Conservation (phyloP, 2,329 filamentous ascomycete species). For the Sordariomycetes sp. region DNA sequence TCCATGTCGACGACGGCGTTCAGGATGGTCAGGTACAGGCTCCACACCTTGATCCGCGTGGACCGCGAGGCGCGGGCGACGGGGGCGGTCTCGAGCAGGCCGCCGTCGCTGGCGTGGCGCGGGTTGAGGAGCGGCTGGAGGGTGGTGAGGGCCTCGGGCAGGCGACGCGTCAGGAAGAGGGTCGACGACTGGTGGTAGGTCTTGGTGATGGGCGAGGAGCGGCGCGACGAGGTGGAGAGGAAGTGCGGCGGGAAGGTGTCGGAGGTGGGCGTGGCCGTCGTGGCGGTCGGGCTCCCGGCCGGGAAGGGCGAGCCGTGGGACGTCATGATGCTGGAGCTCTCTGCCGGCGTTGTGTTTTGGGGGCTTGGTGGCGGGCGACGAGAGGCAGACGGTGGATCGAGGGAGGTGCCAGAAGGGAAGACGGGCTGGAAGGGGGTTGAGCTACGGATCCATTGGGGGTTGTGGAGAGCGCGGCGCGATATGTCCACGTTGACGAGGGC, state of each 20-base stretch:
- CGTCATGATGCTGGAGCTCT: slow-evolving; percentile 22
- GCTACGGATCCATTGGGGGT: slow-evolving; percentile 1
- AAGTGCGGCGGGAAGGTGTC: slow-evolving; percentile 38
- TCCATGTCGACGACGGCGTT: slow-evolving; percentile 87
- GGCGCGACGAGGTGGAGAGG: slow-evolving; percentile 56
- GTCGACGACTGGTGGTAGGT: slow-evolving; percentile 91
- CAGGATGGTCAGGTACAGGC: slow-evolving; percentile 84
- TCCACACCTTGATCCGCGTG: slow-evolving; percentile 92
- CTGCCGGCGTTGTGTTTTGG: neutral
- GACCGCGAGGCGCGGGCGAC: slow-evolving; percentile 71
- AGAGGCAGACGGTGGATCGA: neutral
- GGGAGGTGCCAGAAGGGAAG: neutral
- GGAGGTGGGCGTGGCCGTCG: slow-evolving; percentile 14
- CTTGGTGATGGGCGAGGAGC: slow-evolving; percentile 70
- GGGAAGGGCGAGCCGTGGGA: slow-evolving; percentile 27
- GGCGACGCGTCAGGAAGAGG: slow-evolving; percentile 84
- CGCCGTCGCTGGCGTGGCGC: slow-evolving; percentile 32
- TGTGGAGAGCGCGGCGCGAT: slow-evolving; percentile 1
- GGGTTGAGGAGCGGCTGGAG: slow-evolving; percentile 72
- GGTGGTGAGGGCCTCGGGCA: slow-evolving; percentile 80
- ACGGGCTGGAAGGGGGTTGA: neutral
- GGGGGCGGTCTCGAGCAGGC: slow-evolving; percentile 49
- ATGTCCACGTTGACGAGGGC: neutral
- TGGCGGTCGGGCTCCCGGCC: slow-evolving; percentile 32
- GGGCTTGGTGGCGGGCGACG: neutral